These are phyloP conservation scores for Exutisphaerella laricina DNA, from an alignment of 2,329 filamentous ascomycete genomes.

Conservation along the genomic window DNA sequence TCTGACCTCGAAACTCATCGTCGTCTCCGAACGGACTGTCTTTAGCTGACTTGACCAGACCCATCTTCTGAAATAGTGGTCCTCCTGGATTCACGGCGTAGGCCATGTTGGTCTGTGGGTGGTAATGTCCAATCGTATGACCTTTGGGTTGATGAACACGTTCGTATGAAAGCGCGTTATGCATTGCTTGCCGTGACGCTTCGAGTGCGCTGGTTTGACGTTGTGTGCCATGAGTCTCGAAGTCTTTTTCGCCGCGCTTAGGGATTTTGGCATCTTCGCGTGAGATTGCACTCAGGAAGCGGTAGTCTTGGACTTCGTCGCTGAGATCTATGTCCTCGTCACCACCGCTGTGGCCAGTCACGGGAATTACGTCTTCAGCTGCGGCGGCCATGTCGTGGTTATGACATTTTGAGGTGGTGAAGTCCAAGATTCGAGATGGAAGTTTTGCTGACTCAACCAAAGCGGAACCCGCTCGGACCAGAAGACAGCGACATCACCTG, in stretches of 20 bases:
- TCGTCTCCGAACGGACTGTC: constrained; percentile 39
- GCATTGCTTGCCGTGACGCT: constrained; percentile 79
- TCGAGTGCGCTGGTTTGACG: constrained; percentile 74
- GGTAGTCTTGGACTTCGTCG: constrained; percentile 83
- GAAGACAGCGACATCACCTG: background rate
- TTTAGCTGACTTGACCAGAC: constrained; percentile 55
- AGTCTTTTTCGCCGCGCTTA: constrained; percentile 93
- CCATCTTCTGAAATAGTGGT: constrained; percentile 69
- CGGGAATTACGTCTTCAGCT: constrained; percentile 34
- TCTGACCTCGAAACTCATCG: constrained; percentile 25
- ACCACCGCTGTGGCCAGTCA: constrained; percentile 51
- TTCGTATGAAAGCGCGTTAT: constrained; percentile 73
- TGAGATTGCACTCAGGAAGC: constrained; percentile 58
- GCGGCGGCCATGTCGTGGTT: constrained; percentile 32
- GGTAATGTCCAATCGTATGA: constrained; percentile 67
- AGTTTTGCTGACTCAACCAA: background rate
- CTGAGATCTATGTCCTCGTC: constrained; percentile 68
- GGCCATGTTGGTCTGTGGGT: constrained; percentile 55
- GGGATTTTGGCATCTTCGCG: constrained; percentile 55
- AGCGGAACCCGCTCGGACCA: background rate
- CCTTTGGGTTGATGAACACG: constrained; percentile 65
- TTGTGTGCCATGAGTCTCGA: constrained; percentile 83
- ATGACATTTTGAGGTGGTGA: background rate
- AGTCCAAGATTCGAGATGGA: background rate
- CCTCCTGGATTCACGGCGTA: constrained; percentile 68